These are phyloP conservation scores for Hypoxylon sp. DNA, from an alignment of 2,329 filamentous ascomycete species.

Conservation along the genomic window DNA sequence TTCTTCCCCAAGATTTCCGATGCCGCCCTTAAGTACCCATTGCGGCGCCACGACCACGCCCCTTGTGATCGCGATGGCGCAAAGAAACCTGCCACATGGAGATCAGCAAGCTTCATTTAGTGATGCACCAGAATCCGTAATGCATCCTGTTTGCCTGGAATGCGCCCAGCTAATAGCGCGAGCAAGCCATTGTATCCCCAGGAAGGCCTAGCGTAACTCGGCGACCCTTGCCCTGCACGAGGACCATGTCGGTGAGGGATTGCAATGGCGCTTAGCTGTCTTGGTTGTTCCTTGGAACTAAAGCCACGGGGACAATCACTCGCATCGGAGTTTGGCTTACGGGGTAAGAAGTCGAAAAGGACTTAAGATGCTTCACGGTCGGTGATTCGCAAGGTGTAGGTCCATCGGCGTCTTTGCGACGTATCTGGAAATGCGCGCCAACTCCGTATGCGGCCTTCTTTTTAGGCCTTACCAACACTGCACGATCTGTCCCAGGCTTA, in stretches of 20 bases:
- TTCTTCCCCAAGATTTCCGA: neutral
- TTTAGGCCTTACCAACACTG: neutral
- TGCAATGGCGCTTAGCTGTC: slow-evolving; percentile 15
- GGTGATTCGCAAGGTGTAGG: neutral
- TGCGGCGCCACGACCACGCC: neutral
- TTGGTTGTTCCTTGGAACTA: neutral
- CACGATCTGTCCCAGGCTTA: slow-evolving; percentile 15
- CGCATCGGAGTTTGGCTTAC: neutral
- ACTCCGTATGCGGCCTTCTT: neutral
- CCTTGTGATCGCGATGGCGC: neutral
- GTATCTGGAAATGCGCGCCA: neutral
- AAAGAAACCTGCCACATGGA: neutral
- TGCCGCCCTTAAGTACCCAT: neutral
- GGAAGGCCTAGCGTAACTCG: neutral
- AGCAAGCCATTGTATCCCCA: neutral
- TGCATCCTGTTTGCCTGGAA: slow-evolving; percentile 1
- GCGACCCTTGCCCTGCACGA: slow-evolving; percentile 10
- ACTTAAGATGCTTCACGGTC: neutral
- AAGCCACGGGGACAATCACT: neutral
- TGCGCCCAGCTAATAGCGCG: neutral
- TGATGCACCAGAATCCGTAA: neutral
- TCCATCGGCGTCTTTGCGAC: neutral
- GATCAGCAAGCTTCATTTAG: slow-evolving; percentile 9
- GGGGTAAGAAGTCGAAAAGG: neutral
- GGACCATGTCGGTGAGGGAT: slow-evolving; percentile 22